Conservation (phyloP, 805 yeast genomes). For the Kockiozyma suomiensis region DNA sequence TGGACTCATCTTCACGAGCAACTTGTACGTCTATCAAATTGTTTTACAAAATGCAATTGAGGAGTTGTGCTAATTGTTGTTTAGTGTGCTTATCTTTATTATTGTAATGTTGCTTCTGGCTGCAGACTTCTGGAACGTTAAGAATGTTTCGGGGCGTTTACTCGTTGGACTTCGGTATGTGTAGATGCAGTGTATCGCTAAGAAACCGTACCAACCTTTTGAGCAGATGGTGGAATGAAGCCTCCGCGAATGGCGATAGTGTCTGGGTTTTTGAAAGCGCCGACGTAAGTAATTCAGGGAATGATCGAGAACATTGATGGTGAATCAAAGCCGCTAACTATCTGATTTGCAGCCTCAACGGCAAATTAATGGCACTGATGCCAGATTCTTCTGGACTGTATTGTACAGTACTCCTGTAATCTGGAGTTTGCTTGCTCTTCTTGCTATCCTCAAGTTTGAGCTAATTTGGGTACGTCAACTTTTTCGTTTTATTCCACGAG, state of each 20-base stretch:
- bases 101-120: constrained; percentile 73
- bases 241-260: constrained; percentile 62
- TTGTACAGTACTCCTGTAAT: constrained; percentile 72
- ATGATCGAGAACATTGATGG: no score
- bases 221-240: constrained; percentile 92
- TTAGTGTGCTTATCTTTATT: constrained; percentile 72
- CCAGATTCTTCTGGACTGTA: constrained; percentile 83
- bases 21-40: constrained; percentile 49
- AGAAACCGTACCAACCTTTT: not conserved
- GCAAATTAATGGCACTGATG: constrained; percentile 85
- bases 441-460: constrained; percentile 79
- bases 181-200: no score
- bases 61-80: not conserved
- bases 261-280: constrained; percentile 90
- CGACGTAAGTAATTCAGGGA: constrained; percentile 51
- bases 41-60: not conserved
- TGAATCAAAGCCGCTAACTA: no score
- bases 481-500: not conserved
- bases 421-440: constrained; percentile 73
- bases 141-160: constrained; percentile 86
- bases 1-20: constrained; percentile 67
- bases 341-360: constrained; percentile 52
- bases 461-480: constrained; percentile 52
- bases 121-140: constrained; percentile 91
- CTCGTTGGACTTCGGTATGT: constrained; percentile 69